phyloP scores from a whole-genome alignment of 345 rosid species.

The Aegle marmelos region DNA sequence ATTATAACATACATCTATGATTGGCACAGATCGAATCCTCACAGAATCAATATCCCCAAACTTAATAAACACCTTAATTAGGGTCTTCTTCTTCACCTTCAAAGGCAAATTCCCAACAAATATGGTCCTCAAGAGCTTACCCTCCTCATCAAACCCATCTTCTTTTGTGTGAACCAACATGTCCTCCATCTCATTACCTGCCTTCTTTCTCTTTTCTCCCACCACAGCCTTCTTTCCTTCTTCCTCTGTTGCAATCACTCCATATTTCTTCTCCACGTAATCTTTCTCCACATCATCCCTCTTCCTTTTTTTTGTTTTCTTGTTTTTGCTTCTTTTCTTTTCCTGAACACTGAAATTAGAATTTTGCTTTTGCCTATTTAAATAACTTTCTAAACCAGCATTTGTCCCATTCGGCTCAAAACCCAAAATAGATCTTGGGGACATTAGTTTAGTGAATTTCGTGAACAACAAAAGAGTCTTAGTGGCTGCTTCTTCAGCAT shows the following conservation, averaged over 20 bases:
- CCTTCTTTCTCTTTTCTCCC: slow-evolving; percentile 83
- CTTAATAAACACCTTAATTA: slow-evolving; percentile 68
- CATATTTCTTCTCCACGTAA: slow-evolving; percentile 75
- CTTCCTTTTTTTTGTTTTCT: slow-evolving; percentile 73
- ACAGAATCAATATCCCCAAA: slow-evolving; percentile 88
- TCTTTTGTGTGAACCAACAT: slow-evolving; percentile 34
- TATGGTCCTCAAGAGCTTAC: slow-evolving; percentile 83
- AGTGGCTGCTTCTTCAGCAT: slow-evolving; percentile 1
- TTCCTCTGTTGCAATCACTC: slow-evolving; percentile 23
- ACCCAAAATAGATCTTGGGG: slow-evolving; percentile 17
- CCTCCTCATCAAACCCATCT: slow-evolving; percentile 89
- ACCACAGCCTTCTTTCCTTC: slow-evolving; percentile 30
- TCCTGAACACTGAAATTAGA: not conserved
- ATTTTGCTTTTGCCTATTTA: slow-evolving; percentile 4
- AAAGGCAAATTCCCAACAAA: slow-evolving; percentile 91
- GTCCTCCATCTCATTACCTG: slow-evolving; percentile 46
- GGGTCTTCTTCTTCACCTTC: slow-evolving; percentile 71
- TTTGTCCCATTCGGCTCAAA: not conserved
- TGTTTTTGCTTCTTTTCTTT: slow-evolving; percentile 20
- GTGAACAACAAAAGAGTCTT: slow-evolving; percentile 18
- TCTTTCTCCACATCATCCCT: slow-evolving; percentile 84
- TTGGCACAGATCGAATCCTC: slow-evolving; percentile 88
- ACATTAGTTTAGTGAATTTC: slow-evolving; percentile 24
- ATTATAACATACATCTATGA: slow-evolving; percentile 45
- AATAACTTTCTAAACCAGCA: not conserved